Base-by-base conservation (phyloP, 305 asterid genomes). In the Solanum hybrid region DNA sequence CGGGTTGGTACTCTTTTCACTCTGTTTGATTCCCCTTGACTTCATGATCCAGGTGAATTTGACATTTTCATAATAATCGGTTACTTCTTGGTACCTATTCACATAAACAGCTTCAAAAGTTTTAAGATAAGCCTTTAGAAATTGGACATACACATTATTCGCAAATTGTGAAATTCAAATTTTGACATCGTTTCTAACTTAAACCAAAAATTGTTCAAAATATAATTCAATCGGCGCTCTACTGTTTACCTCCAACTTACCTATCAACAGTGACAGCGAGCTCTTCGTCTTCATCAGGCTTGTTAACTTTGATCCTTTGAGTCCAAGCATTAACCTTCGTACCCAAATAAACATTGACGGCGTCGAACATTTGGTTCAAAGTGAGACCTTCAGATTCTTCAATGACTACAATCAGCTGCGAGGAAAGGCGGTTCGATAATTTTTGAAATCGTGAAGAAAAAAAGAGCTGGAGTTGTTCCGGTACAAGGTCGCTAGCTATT, bases 361-460 rank as follows among this genome's bases (percentile, higher is more conserved):
- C 93, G 2, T 93, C 92, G 86, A 95, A 96, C 93, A 95, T 91
- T 9, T 93, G 94, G 88, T 96, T 96, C 51, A 94, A 38, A 10
- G 96, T 91, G 31, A 96, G 94, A 89, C 94, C 97, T 19, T 96
- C 96, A 91, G 88, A 94, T 40, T 95, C 96, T 38, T 95, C 94
- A 10, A 96, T 88, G 76, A 96, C 94, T 51, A 96, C 91, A 31
- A 93, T 91, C 92, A 95, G 91, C 22, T 94, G 91, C 77, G 94
- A 91, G 19, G 96, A 93, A 73, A 94, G 86, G 73, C 94, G 93
- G 88, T 34, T 72, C 90, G 92, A 91, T 89, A 96, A 37, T 27
- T 82, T 89, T 31, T 85, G 86, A 14, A 95, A 90, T 19, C 91
- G 87, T 22, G 97, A 92, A 80, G 92, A 88, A 71, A 95, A 77